A percentile compares a stretch with the other conserved stretches of the same genome.
phyloP scores from a whole-genome alignment of 768 basidiomycete genomes.

The Lentinula sp. region DNA sequence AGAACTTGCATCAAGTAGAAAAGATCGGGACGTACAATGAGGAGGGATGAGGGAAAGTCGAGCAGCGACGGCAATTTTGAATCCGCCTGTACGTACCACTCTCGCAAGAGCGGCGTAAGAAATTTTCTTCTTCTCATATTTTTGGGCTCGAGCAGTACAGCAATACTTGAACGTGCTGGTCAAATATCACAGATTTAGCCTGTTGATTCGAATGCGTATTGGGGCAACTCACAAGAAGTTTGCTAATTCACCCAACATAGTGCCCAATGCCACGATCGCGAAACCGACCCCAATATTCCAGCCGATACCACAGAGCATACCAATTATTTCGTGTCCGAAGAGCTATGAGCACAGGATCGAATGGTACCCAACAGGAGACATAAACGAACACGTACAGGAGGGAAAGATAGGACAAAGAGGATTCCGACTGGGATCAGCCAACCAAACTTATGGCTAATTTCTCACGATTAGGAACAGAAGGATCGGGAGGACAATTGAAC shows the following conservation, averaged over 20 bases:
- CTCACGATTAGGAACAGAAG: neutral
- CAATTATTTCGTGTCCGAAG: slow-evolving; percentile 42
- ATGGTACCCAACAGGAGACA: neutral
- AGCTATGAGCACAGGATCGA: slow-evolving; percentile 12
- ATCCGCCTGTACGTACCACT: slow-evolving; percentile 36
- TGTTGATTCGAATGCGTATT: neutral
- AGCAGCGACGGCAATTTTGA: slow-evolving; percentile 26
- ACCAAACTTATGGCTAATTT: slow-evolving; percentile 29
- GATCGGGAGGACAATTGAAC: slow-evolving; percentile 5
- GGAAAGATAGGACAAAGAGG: slow-evolving; percentile 46
- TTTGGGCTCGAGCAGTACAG: slow-evolving; percentile 28
- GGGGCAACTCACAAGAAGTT: slow-evolving; percentile 21
- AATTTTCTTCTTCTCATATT: slow-evolving; percentile 24
- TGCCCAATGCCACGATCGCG: slow-evolving; percentile 30
- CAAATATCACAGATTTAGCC: neutral
- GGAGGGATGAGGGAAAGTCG: slow-evolving; percentile 28
- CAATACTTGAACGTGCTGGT: slow-evolving; percentile 30
- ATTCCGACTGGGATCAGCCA: slow-evolving; percentile 52
- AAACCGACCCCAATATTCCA: slow-evolving; percentile 42
- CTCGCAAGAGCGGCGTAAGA: slow-evolving; percentile 33
- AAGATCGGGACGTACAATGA: slow-evolving; percentile 18
- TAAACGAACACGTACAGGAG: slow-evolving; percentile 19
- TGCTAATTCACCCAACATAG: slow-evolving; percentile 32
- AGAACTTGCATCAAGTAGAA: neutral
- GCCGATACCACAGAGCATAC: slow-evolving; percentile 34